Evolutionary conservation across 306 rosid genomes (phyloP).

Genomic region (Cucumis melo): DNA sequence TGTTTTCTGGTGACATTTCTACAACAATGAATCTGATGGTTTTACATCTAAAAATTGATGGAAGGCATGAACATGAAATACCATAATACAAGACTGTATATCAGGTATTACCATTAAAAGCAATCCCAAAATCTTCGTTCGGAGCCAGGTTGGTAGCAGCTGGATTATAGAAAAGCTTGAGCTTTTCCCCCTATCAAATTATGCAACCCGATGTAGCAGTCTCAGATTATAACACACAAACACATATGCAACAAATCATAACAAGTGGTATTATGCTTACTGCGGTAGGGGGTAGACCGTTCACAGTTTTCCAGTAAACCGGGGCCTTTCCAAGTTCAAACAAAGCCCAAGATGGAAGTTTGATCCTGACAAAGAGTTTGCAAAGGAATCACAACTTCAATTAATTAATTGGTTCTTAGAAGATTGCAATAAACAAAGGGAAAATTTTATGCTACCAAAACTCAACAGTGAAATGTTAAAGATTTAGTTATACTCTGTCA

Average conservation of each 20-base stretch:
- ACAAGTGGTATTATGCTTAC: slow-evolving; percentile 25
- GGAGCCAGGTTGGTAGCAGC: slow-evolving; percentile 51
- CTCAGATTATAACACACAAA: neutral
- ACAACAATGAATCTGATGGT: neutral
- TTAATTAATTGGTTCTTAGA: neutral
- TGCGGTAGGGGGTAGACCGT: slow-evolving; percentile 71
- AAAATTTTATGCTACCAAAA: neutral
- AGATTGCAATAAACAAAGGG: neutral
- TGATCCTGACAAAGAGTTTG: slow-evolving; percentile 26
- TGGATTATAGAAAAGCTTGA: slow-evolving; percentile 83
- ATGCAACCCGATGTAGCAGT: neutral
- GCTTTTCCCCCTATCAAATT: slow-evolving; percentile 64
- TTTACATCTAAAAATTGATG: neutral
- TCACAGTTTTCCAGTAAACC: slow-evolving; percentile 85
- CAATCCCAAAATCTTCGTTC: slow-evolving; percentile 74
- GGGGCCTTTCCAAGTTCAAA: slow-evolving; percentile 79
- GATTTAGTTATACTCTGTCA: slow-evolving; percentile 47
- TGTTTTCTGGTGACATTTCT: neutral
- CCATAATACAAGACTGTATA: neutral
- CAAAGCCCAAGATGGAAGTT: slow-evolving; percentile 80
- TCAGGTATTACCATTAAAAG: slow-evolving; percentile 52
- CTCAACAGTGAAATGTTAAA: neutral
- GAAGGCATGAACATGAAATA: neutral
- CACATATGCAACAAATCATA: neutral
- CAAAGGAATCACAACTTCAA: neutral